Percentiles rank a stretch among this genome's conserved stretches.
phyloP scores from a whole-genome alignment of 1,139 yeast genomes.

The Tardiomyces depauwii region DNA sequence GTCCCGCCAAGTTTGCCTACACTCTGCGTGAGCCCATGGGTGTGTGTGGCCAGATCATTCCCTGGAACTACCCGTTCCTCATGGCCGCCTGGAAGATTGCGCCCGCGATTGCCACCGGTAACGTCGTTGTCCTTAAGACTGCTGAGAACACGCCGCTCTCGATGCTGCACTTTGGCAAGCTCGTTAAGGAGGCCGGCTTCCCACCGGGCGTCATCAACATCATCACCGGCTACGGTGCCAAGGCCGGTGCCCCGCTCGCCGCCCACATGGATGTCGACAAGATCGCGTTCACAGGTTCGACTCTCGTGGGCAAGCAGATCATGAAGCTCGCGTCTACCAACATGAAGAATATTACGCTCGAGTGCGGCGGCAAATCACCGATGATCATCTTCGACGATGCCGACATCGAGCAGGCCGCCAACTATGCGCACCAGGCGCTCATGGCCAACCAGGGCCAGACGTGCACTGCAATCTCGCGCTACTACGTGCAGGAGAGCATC shows the following conservation, averaged over 20 bases:
- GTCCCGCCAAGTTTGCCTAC: constrained; percentile 47
- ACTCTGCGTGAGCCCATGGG: constrained; percentile 67
- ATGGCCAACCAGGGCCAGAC: constrained; percentile 80
- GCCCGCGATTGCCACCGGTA: constrained; percentile 75
- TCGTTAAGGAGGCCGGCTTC: constrained; percentile 58
- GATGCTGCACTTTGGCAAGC: constrained; percentile 52
- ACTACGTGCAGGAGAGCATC: constrained; percentile 63
- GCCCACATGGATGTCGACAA: constrained; percentile 61
- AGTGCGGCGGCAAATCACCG: constrained; percentile 82
- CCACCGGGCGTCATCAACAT: constrained; percentile 75
- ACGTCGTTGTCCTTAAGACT: constrained; percentile 61
- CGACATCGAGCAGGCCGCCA: constrained; percentile 50
- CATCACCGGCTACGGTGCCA: constrained; percentile 63
- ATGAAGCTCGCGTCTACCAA: constrained; percentile 62
- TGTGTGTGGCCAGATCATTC: constrained; percentile 81
- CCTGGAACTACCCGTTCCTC: constrained; percentile 83
- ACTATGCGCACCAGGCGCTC: constrained; percentile 48
- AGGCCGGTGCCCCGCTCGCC: constrained; percentile 64
- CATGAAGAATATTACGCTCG: constrained; percentile 72
- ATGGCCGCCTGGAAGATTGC: constrained; percentile 69
- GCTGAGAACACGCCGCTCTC: constrained; percentile 74
- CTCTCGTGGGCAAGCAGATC: constrained; percentile 60
- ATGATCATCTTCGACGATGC: constrained; percentile 67
- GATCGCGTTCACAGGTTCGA: constrained; percentile 78
- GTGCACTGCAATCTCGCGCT: constrained; percentile 79